Evolutionary conservation across 768 basidiomycete species (phyloP), one percentile per base, ranked within the genome.

Genomic region (Lactifluus volemus): DNA sequence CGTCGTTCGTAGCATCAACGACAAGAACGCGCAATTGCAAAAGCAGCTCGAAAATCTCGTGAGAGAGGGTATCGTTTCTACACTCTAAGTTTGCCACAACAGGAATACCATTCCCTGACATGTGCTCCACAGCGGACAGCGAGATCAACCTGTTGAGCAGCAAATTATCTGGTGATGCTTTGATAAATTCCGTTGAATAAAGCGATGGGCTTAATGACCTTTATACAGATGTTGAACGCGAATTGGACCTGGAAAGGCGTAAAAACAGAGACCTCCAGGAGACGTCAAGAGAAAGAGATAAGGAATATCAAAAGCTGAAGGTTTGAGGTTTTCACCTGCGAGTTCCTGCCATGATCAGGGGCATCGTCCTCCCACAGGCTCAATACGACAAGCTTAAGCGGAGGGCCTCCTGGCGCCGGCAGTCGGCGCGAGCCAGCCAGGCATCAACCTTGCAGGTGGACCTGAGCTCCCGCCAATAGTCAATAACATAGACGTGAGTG

Each of bases 221-320:
- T 53, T 38, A n/a, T n/a, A 12, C 53, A 92, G 91, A 88, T 57
- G 72, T 91, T 45, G 87, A 90, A 70, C 83, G 86, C 25, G 92
- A 93, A 65, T 76, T 93, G 41, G 91, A 92, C 66, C 63, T 87
- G 30, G 91, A 93, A 71, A 80, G 87, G 34, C 79, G 88, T 21
- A 91, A 85, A 68, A 78, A 81, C 36, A 78, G 84, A 7, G 89
- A 91, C 25, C 70, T 89, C 30, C 88, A 90, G 67, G 89, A 93
- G 41, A 74, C 81, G 1, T 78, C 85, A 2, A 80, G 84, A 67
- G 89, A 92, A 67, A 79, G 84, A 67, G 91, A 92, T 63, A 91
- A 87, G 68, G 92, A 92, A 68, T 93, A 92, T 68, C 87, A 88
- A 58, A 92, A 89, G 69, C 80, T 93, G 44, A 93, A 92, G 79